Conservation (phyloP, 2,329 filamentous ascomycete genomes). For the Paradendryphiella salina region DNA sequence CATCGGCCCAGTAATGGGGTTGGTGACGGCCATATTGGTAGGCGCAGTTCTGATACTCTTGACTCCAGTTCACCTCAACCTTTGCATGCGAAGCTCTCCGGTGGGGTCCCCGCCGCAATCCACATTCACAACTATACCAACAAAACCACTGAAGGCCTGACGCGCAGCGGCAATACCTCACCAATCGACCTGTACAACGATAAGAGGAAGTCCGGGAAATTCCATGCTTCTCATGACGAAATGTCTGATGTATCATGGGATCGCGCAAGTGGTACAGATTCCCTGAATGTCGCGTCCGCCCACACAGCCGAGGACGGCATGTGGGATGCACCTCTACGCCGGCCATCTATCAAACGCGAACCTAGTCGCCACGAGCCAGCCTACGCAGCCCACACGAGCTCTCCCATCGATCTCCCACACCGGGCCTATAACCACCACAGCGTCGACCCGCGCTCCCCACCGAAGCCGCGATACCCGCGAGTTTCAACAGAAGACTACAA, state of each 20-base stretch:
- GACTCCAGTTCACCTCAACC: constrained; percentile 24
- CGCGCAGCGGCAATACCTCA: constrained; percentile 14
- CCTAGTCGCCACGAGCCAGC: neutral
- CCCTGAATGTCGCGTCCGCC: constrained; percentile 23
- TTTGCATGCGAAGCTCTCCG: constrained; percentile 8
- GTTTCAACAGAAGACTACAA: constrained; percentile 15
- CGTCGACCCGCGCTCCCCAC: constrained; percentile 4
- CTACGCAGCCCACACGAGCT: neutral
- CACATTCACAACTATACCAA: constrained; percentile 26
- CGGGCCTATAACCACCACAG: constrained; percentile 16
- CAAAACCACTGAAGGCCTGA: constrained; percentile 14
- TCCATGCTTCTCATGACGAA: constrained; percentile 14
- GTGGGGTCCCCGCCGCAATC: constrained; percentile 20
- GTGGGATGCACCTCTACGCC: constrained; percentile 21
- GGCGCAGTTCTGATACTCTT: constrained; percentile 20
- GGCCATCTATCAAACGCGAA: constrained; percentile 2
- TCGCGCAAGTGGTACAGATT: constrained; percentile 29
- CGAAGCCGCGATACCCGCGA: constrained; percentile 1
- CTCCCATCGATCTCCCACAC: constrained; percentile 4
- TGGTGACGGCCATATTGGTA: constrained; percentile 23
- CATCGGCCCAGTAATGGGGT: constrained; percentile 17
- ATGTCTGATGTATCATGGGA: constrained; percentile 26
- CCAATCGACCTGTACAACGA: constrained; percentile 15
- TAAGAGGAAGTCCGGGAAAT: constrained; percentile 13
- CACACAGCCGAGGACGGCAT: constrained; percentile 28